Conservation (phyloP, 2,329 filamentous ascomycete genomes). For the Clonostachys rhizophaga region DNA sequence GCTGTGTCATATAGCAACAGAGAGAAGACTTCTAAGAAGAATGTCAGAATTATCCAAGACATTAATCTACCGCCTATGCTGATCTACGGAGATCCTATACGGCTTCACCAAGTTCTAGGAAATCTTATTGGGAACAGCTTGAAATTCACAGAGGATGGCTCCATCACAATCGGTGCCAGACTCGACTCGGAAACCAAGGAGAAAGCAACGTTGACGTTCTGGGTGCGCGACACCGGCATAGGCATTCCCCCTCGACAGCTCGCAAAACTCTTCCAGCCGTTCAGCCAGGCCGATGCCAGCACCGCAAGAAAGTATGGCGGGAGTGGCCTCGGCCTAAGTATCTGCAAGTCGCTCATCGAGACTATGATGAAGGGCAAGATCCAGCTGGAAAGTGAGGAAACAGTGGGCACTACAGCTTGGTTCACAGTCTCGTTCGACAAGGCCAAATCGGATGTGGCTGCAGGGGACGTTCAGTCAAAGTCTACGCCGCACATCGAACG, state of each 20-base stretch:
- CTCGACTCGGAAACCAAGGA: conserved; percentile 68
- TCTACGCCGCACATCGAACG: conserved; percentile 5
- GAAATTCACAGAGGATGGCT: conserved; percentile 87
- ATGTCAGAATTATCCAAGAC: conserved; percentile 62
- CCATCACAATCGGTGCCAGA: conserved; percentile 76
- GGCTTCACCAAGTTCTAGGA: conserved; percentile 64
- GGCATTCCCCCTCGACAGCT: conserved; percentile 81
- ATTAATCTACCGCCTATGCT: conserved; percentile 72
- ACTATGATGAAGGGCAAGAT: conserved; percentile 87
- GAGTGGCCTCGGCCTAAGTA: conserved; percentile 84
- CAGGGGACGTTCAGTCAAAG: conserved; percentile 43
- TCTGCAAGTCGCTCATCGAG: conserved; percentile 92
- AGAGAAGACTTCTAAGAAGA: conserved; percentile 57
- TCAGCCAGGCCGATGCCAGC: conserved; percentile 87
- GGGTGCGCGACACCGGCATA: conserved; percentile 86
- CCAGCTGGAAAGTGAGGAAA: conserved; percentile 72
- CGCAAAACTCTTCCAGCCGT: conserved; percentile 84
- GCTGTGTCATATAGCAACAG: conserved; percentile 63
- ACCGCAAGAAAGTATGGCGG: conserved; percentile 89
- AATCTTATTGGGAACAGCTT: conserved; percentile 91
- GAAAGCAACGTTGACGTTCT: conserved; percentile 73
- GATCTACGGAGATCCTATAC: conserved; percentile 62
- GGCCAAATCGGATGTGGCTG: conserved; percentile 57
- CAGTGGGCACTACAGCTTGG: conserved; percentile 65
- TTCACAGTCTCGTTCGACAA: conserved; percentile 88